These are phyloP conservation scores for Phlyctochytrium bullatum DNA, from an alignment of 192 early-diverging fungal genomes.

Conservation along the genomic window DNA sequence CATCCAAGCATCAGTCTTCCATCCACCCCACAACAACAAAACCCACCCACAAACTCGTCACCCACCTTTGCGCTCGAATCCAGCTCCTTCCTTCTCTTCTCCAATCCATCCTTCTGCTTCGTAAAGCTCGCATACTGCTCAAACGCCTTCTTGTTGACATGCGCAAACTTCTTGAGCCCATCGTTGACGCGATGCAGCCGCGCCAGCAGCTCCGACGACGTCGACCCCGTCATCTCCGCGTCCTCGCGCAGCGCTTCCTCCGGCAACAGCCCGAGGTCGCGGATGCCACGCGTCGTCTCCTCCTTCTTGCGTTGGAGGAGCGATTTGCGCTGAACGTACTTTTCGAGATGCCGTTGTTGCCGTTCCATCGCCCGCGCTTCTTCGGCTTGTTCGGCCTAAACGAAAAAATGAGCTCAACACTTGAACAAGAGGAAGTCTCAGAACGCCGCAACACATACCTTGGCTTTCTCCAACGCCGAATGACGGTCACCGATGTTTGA, in stretches of 20 bases:
- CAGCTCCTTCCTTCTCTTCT: constrained; percentile 81
- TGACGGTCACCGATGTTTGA: constrained; percentile 30
- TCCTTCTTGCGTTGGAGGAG: constrained; percentile 82
- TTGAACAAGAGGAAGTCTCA: too few species aligned
- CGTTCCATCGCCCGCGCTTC: constrained; percentile 47
- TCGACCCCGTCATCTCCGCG: background rate
- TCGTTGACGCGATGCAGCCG: constrained; percentile 74
- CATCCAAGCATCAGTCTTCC: background rate
- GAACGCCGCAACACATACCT: constrained; percentile 8
- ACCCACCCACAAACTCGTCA: background rate
- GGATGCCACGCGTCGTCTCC: constrained; percentile 78
- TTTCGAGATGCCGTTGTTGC: constrained; percentile 65
- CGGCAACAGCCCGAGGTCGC: constrained; percentile 92
- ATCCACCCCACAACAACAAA: constrained; percentile 4
- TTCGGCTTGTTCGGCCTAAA: constrained; percentile 45
- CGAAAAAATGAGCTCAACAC: background rate
- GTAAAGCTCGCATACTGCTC: constrained; percentile 97
- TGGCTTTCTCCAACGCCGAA: constrained; percentile 24
- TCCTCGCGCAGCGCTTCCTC: constrained; percentile 63
- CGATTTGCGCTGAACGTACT: constrained; percentile 61
- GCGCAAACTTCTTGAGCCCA: constrained; percentile 80
- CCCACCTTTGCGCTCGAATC: constrained; percentile 71
- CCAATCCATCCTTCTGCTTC: constrained; percentile 80
- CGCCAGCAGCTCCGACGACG: constrained; percentile 33
- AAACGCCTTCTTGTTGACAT: constrained; percentile 98